Evolutionary conservation across 179 eudicot genomes (phyloP).

Genomic region (Gypsophila paniculata): DNA sequence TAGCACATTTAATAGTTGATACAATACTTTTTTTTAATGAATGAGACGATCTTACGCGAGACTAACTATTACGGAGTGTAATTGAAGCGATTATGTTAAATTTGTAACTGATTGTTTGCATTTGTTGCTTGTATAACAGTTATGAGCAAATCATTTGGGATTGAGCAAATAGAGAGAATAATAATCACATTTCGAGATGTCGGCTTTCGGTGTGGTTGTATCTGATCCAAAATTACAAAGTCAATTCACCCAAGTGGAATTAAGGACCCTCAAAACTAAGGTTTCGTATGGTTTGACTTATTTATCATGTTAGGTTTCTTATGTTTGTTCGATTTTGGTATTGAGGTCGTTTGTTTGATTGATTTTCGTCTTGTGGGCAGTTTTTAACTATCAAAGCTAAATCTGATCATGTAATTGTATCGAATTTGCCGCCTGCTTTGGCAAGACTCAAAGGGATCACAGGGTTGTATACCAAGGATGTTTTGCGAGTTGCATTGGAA

Average conservation of each 20-base stretch:
- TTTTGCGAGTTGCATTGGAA: conserved; percentile 48
- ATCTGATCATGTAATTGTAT: conserved; percentile 43
- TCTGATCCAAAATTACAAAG: no score
- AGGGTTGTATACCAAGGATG: conserved; percentile 49
- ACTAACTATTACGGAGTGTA: no score
- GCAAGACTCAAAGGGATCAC: conserved; percentile 45
- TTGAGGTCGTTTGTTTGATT: not conserved
- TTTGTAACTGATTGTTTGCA: not conserved
- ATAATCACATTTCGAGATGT: conserved; percentile 36
- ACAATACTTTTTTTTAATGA: no score
- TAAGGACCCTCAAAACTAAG: no score
- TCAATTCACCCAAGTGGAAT: no score
- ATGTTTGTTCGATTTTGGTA: conserved; percentile 17
- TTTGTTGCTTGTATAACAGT: not conserved
- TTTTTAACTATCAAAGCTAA: conserved; percentile 40
- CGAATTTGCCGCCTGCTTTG: conserved; percentile 65
- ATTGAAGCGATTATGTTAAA: no score
- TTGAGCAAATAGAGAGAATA: conserved; percentile 14
- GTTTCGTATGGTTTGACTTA: no score
- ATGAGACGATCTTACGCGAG: no score
- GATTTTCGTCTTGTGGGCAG: conserved; percentile 28
- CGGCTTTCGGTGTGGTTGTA: conserved; percentile 65
- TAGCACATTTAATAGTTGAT: no score
- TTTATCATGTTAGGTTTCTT: conserved; percentile 63
- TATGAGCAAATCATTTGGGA: conserved; percentile 24